Evolutionary conservation across 208 protist species (phyloP), one percentile per base, ranked within the genome.

Genomic region (Wallacemonas sp.): DNA sequence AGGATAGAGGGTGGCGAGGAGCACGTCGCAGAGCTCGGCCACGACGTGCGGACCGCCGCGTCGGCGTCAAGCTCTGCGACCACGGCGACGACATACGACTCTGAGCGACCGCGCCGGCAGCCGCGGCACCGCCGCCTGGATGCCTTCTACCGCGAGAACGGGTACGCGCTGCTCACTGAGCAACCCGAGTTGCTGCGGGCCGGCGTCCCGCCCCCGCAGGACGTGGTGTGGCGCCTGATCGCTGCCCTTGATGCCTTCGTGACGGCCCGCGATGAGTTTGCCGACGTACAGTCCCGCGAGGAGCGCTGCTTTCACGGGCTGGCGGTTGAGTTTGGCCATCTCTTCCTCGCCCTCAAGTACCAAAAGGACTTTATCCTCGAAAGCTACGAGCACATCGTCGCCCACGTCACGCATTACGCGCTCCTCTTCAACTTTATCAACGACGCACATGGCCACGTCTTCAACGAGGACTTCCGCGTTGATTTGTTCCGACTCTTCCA

Each of bases 401-500:
- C 80, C 2, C 85, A 85, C 49, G 71, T 83, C 1, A 77, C 75
- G 16, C 83, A 92, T 57, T 96, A 81, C 62, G 69, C 63, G 16
- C 70, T 92, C 2, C 58, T 83, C 12, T 84, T 83, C 39, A 83
- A 78, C 66, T 96, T 96, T 46, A 87, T 88, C 1, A 94, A 94
- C 49, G 91, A 96, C 70, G 72, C 80, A 41, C 69, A 86, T 39
- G 58, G 64, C 2, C 76, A 77, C 34, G 1, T 93, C 19, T 91
- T 94, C 61, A 76, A 92, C 62, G 64, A 71, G 8, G 64, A 76
- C 26, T 87, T 94, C 57, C 83, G 88, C 56, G 57, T 80, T 8
- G 86, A 90, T 55, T 33, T 96, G 38, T 69, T 90, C 47, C 85
- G 84, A 3, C 70, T 88, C 29, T 82, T 92, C 48, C 85, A 79